phyloP scores from a whole-genome alignment of 352 stramenopile species.

The Globisporangium spinosum region DNA sequence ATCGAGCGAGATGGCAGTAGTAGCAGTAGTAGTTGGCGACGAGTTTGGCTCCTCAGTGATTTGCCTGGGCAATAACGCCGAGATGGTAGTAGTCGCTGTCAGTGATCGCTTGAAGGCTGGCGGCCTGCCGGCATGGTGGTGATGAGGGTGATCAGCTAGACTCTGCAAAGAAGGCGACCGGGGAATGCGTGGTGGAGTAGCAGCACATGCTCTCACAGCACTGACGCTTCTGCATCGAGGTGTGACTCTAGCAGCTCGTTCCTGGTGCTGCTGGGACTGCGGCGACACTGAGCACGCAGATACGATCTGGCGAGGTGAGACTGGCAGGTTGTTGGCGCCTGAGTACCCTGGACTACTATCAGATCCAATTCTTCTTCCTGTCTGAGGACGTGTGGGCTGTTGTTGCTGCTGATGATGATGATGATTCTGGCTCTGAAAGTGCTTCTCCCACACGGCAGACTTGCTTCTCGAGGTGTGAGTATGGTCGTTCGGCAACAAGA shows the following conservation, averaged over 20 bases:
- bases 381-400: constrained; percentile 18
- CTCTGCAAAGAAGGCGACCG: not conserved
- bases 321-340: not conserved
- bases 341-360: not conserved
- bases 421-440: constrained; percentile 27
- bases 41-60: not conserved
- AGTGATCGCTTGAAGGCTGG: constrained; percentile 10
- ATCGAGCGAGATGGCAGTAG: constrained; percentile 9
- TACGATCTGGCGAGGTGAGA: constrained; percentile 9
- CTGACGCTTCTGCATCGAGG: constrained; percentile 30
- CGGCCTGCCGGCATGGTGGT: not conserved
- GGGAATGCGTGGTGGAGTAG: not conserved
- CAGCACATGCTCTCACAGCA: not conserved
- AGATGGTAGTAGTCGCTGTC: not conserved
- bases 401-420: constrained; percentile 10
- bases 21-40: not conserved
- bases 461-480: constrained; percentile 25
- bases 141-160: not conserved
- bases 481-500: constrained; percentile 39
- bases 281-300: not conserved
- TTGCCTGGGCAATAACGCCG: not conserved
- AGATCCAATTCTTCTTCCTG: not conserved
- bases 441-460: constrained; percentile 31
- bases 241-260: not conserved
- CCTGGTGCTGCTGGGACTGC: not conserved